phyloP scores from a whole-genome alignment of 2,329 filamentous ascomycete species.

The Neurospora sp. region DNA sequence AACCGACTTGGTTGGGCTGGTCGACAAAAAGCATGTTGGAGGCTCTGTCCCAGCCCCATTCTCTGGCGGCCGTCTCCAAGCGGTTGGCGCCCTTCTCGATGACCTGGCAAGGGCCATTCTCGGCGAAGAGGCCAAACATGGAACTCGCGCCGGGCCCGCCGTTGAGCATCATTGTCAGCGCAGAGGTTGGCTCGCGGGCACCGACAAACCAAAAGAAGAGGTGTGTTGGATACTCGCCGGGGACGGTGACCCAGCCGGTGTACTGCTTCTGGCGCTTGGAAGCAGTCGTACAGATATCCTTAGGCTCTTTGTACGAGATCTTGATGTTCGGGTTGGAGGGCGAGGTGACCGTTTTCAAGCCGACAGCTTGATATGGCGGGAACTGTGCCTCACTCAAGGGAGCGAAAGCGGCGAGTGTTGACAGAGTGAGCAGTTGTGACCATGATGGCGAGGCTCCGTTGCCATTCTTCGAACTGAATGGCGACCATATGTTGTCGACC shows the following conservation, averaged over 20 bases:
- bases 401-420: neutral
- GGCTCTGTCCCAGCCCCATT: constrained; percentile 55
- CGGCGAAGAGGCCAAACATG: constrained; percentile 53
- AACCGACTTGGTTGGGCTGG: constrained; percentile 61
- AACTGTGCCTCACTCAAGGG: constrained; percentile 3
- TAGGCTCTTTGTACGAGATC: constrained; percentile 54
- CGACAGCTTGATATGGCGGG: constrained; percentile 14
- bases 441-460: neutral
- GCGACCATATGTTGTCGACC: neutral
- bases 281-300: constrained; percentile 53
- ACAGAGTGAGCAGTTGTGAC: neutral
- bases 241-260: constrained; percentile 57
- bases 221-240: constrained; percentile 42
- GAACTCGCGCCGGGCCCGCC: constrained; percentile 57
- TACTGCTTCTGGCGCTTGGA: constrained; percentile 59
- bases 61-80: constrained; percentile 45
- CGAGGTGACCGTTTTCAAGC: constrained; percentile 48
- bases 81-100: constrained; percentile 35
- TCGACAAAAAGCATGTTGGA: constrained; percentile 48
- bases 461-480: neutral
- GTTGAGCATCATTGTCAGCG: constrained; percentile 53
- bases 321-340: constrained; percentile 54
- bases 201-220: constrained; percentile 43
- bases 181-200: constrained; percentile 31
- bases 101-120: constrained; percentile 45